phyloP scores from a whole-genome alignment of 2,329 filamentous ascomycete species.

The Penicillium digitatum region DNA sequence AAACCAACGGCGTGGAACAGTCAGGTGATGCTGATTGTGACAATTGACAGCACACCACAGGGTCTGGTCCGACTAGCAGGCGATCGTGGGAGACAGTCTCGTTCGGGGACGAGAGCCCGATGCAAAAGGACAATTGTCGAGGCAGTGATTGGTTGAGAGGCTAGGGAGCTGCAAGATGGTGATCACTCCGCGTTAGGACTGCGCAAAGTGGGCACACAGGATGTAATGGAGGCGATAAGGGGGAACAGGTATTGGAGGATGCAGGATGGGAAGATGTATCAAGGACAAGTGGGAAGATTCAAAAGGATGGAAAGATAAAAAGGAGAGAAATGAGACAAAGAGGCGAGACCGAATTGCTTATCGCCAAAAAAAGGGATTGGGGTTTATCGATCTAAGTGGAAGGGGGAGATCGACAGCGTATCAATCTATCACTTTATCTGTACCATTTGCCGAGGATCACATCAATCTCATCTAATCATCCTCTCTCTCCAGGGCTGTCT shows the following conservation, averaged over 20 bases:
- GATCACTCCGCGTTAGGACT: slow-evolving; percentile 16
- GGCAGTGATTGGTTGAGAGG: slow-evolving; percentile 15
- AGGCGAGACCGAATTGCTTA: slow-evolving; percentile 8
- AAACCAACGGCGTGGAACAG: slow-evolving; percentile 13
- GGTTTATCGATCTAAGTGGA: slow-evolving; percentile 26
- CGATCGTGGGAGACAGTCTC: slow-evolving; percentile 8
- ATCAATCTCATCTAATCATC: slow-evolving; percentile 25
- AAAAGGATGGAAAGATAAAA: slow-evolving; percentile 1
- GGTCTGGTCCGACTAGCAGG: slow-evolving; percentile 12
- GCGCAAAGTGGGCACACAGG: slow-evolving; percentile 5
- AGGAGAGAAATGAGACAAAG: slow-evolving; percentile 5
- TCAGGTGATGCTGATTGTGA: slow-evolving; percentile 26
- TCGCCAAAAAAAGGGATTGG: slow-evolving; percentile 15
- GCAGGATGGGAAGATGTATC: background rate
- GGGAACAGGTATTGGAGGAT: background rate
- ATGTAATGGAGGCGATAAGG: slow-evolving; percentile 4
- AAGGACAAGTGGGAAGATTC: background rate
- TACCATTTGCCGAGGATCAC: slow-evolving; percentile 4
- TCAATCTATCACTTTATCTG: slow-evolving; percentile 28
- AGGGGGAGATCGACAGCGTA: slow-evolving; percentile 24
- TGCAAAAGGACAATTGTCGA: slow-evolving; percentile 5
- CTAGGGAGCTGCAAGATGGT: slow-evolving; percentile 22
- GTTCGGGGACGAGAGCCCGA: slow-evolving; percentile 3
- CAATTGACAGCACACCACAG: slow-evolving; percentile 20
- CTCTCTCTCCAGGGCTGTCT: background rate